phyloP scores from a whole-genome alignment of 768 basidiomycete genomes.

The Collybia mongolica region DNA sequence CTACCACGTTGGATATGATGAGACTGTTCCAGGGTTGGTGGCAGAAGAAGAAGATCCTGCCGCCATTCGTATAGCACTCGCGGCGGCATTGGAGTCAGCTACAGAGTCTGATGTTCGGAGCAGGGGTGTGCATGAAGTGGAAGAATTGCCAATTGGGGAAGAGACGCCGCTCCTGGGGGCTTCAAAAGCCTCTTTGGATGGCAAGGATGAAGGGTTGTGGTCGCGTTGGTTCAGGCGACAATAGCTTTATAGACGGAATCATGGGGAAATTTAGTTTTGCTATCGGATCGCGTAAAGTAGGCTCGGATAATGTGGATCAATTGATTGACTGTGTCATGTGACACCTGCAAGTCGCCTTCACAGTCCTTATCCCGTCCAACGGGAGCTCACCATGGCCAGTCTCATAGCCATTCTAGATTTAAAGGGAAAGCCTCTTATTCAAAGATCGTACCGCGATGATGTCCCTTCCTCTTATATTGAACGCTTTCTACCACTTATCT shows the following conservation, averaged over 20 bases:
- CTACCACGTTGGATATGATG: background rate
- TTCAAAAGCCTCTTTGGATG: no score
- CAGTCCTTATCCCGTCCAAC: background rate
- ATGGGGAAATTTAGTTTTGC: no score
- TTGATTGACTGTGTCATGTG: no score
- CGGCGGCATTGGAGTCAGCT: constrained; percentile 19
- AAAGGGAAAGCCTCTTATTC: constrained; percentile 97
- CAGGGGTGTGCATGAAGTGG: background rate
- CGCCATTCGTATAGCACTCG: constrained; percentile 18
- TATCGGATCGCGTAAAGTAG: no score
- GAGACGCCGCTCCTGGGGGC: constrained; percentile 18
- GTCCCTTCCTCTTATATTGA: constrained; percentile 88
- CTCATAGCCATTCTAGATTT: constrained; percentile 95
- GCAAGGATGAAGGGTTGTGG: no score
- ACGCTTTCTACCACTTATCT: constrained; percentile 87
- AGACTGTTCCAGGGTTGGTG: constrained; percentile 22
- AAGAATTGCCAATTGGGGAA: constrained; percentile 10
- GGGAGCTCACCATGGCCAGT: constrained; percentile 38
- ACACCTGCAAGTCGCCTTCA: no score
- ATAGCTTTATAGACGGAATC: no score
- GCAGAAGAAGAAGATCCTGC: constrained; percentile 19
- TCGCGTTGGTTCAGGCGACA: no score
- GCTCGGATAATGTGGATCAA: no score
- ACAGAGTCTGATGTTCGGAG: constrained; percentile 21
- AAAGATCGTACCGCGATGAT: constrained; percentile 95